Percentiles rank a stretch among this genome's conserved stretches.
Conservation (phyloP, 106 monocot species). For the Vanilla planifolia region DNA sequence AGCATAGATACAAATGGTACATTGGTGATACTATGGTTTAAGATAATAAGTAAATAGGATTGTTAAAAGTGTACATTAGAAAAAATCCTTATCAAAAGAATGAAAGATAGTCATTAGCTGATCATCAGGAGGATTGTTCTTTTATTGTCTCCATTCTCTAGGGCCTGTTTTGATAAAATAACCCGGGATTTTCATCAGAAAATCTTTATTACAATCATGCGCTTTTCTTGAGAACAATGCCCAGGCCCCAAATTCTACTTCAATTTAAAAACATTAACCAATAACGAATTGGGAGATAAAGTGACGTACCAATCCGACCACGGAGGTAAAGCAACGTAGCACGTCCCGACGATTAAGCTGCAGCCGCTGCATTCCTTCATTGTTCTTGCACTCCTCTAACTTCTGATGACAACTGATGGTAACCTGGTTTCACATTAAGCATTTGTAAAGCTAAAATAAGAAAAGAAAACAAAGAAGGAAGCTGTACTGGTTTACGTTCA, state of each 20-base stretch:
- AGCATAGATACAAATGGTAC: too few relatives aligned
- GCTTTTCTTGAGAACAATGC: neutral
- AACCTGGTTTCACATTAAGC: neutral
- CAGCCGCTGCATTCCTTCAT: too few relatives aligned
- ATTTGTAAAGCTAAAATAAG: neutral
- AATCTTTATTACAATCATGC: neutral
- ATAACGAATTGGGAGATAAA: neutral
- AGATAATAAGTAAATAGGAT: too few relatives aligned
- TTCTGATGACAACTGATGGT: neutral
- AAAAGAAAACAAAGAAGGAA: too few relatives aligned
- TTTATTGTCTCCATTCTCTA: neutral
- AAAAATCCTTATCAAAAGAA: too few relatives aligned
- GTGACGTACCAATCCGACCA: neutral
- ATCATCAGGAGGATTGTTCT: neutral
- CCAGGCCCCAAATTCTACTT: neutral
- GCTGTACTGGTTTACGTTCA: too few relatives aligned
- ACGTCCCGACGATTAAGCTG: conserved; percentile 3
- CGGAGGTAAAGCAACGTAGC: neutral
- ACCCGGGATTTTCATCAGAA: neutral
- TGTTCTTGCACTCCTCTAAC: neutral
- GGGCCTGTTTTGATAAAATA: neutral
- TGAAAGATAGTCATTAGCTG: neutral
- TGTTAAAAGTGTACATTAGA: too few relatives aligned
- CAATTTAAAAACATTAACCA: neutral
- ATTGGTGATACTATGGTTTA: too few relatives aligned